Evolutionary conservation across 2,329 filamentous ascomycete genomes (phyloP).

Genomic region (Phaeosphaeria sp.): DNA sequence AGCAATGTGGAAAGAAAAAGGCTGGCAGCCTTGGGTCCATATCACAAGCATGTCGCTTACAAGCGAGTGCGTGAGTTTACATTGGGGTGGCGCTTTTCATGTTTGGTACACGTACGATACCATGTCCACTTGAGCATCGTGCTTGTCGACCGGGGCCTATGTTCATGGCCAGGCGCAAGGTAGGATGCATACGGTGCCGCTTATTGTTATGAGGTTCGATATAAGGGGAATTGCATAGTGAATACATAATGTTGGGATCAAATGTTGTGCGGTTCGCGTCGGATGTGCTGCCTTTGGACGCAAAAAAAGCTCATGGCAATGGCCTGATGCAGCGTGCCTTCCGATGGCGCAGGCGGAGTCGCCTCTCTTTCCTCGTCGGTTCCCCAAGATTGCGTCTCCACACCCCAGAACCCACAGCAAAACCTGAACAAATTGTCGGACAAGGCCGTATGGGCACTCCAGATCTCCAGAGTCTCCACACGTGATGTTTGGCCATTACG

Average conservation of each 20-base stretch:
- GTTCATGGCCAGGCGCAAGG: background rate
- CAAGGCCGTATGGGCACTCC: background rate
- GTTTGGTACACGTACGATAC: conserved; percentile 4
- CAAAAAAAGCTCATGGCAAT: background rate
- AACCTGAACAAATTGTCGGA: background rate
- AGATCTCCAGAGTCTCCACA: background rate
- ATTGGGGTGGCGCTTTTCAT: conserved; percentile 6
- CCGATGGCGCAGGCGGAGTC: background rate
- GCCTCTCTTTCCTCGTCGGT: background rate
- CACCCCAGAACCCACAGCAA: background rate
- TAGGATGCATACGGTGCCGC: background rate
- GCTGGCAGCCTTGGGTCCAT: background rate
- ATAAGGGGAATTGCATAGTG: background rate
- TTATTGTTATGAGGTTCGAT: background rate
- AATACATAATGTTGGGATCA: background rate
- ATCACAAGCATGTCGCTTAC: background rate
- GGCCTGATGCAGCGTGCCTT: background rate
- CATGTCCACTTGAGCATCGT: background rate
- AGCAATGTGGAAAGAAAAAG: background rate
- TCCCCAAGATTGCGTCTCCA: background rate
- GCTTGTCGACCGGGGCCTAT: background rate
- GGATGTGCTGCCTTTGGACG: background rate
- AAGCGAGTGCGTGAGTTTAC: background rate
- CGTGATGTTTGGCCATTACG: conserved; percentile 2
- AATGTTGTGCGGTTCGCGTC: background rate